Base-by-base conservation (phyloP, 352 stramenopile species). In the Phytophthora fragariaefolia region DNA sequence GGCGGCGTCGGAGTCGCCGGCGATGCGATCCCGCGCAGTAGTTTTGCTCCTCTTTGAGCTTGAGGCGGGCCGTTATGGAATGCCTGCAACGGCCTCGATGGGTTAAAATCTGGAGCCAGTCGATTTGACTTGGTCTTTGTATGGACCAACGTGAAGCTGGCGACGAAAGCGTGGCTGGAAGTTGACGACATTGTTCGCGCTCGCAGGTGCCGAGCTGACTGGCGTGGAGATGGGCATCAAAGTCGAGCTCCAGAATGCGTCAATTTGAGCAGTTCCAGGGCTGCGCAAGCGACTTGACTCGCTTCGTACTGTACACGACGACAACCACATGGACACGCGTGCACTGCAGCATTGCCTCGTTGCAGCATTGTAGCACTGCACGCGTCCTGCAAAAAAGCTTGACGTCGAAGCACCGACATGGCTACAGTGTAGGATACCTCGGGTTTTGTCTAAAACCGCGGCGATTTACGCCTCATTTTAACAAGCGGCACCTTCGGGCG, bases 51-150 rank as follows among this genome's bases (percentile, higher is more conserved):
- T 47, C 40, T 60, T 53, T 59, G 48, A 60, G 38, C 34, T 53
- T 59, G 48, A 60, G 48, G 13, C 38, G 49, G 34, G 24, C 40
- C 45, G 60, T 49, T 61, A 38, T 52, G 20, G 36, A 63, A 63
- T 20, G 42, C 42, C 36, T 22, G n/a, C 23, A 13, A 50, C 20
- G 34, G 34, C 34, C 34, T n/a, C 36, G 51, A 49, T 59, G 52
- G 52, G 52, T 59, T 49, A 49, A 7, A 42, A 62, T 47, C 28
- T 63, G 55, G 54, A 55, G 40, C 55, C 40, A 47, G 12, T 4
- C 40, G 40, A 24, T 47, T 47, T 47, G 40, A 47, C 40, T 47
- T 22, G 40, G 7, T 6, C n/a, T 47, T 15, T 47, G 40, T 47
- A 47, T 47, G 40, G 6, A 9, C 5, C 40, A 26, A 47, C n/a